A percentile compares a stretch with the other conserved stretches of the same genome.
Evolutionary conservation across 306 rosid species (phyloP).

Genomic region (Begonia loranthoides): DNA sequence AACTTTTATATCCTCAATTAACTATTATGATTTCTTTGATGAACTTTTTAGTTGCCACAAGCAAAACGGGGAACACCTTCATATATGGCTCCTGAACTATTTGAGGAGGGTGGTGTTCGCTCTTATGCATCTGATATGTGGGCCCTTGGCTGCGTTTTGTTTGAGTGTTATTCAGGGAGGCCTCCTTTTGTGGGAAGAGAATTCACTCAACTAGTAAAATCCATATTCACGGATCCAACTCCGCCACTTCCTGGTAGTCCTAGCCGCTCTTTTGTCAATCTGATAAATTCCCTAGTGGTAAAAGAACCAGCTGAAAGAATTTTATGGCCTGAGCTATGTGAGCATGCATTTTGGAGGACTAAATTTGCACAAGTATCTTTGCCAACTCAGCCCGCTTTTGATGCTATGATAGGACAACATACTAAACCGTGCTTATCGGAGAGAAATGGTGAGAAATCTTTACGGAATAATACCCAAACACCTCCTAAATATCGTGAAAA

Average conservation of each 20-base stretch:
- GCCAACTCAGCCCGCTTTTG: slow-evolving; percentile 91
- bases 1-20: not conserved
- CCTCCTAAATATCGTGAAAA: slow-evolving; percentile 77
- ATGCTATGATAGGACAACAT: slow-evolving; percentile 53
- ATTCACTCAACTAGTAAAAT: slow-evolving; percentile 83
- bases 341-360: slow-evolving; percentile 80
- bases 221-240: slow-evolving; percentile 77
- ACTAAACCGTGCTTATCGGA: slow-evolving; percentile 62
- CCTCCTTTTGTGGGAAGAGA: slow-evolving; percentile 94
- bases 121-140: slow-evolving; percentile 92
- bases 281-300: slow-evolving; percentile 69
- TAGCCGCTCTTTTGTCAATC: slow-evolving; percentile 78
- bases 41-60: slow-evolving; percentile 58
- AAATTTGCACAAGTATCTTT: slow-evolving; percentile 41
- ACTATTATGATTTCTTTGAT: slow-evolving; percentile 13
- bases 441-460: slow-evolving; percentile 66
- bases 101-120: slow-evolving; percentile 89
- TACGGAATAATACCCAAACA: slow-evolving; percentile 36
- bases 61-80: slow-evolving; percentile 96
- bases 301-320: slow-evolving; percentile 96
- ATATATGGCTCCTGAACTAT: slow-evolving; percentile 99
- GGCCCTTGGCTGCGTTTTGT: slow-evolving; percentile 96
- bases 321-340: slow-evolving; percentile 85
- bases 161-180: slow-evolving; percentile 81
- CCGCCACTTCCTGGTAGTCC: slow-evolving; percentile 91